Base-by-base conservation (phyloP, 192 early-diverging fungal genomes). In the Entophlyctis helioformis region DNA sequence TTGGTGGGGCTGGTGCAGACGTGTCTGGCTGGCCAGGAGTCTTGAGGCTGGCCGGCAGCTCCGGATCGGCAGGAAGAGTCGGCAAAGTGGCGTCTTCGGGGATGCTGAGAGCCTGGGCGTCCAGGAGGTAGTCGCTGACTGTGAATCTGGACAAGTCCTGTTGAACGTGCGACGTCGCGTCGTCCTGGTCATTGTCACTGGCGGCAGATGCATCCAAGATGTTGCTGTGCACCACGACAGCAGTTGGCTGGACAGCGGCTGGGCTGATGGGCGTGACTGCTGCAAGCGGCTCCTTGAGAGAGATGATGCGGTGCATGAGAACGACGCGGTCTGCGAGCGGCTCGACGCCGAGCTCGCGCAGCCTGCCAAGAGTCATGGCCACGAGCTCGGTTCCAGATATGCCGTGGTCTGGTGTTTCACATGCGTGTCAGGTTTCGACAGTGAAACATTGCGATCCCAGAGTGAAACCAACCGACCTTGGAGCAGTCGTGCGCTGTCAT, bases 361-460 rank as follows among this genome's bases (percentile, higher is more conserved):
- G 54, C 13, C 69, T 63, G 28, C 72, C 67, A 15, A 85, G 57
- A 40, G 68, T 73, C 13, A 83, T 43, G 23, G 76, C 74, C 0
- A 85, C 22, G 3, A 85, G 57, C n/a, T 67, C 59, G 34, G 74
- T 74, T 36, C 83, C 83, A 22, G 71, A 76, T 41, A 85, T 76
- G 32, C 75, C 76, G 39, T 81, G 72, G 10, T 81, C 82, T 79
- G 65, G 18, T 28, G 25, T n/a, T n/a, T n/a, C n/a, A n/a, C n/a
- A n/a, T n/a, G n/a, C n/a, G n/a, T n/a, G n/a, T n/a, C n/a, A n/a
- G n/a, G n/a, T n/a, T n/a, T n/a, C n/a, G n/a, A n/a, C n/a, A n/a
- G n/a, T n/a, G n/a, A n/a, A n/a, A n/a, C n/a, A n/a, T n/a, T n/a
- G n/a, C n/a, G n/a, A n/a, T n/a, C n/a, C n/a, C n/a, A n/a, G n/a